These are phyloP conservation scores for Arthrobotrys sinensis DNA, from an alignment of 2,329 filamentous ascomycete genomes.

Conservation along the genomic window DNA sequence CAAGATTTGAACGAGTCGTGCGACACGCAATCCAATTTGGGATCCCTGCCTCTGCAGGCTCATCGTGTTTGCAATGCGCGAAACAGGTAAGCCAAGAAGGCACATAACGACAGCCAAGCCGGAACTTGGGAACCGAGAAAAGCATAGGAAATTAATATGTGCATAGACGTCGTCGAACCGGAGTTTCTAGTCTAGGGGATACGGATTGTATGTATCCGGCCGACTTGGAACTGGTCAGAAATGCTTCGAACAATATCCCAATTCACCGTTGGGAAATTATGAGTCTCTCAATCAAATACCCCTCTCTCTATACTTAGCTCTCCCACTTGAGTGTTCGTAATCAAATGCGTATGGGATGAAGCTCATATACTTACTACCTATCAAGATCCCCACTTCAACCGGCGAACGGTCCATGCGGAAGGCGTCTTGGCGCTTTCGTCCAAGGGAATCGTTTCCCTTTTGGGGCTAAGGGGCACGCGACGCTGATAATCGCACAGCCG, in stretches of 20 bases:
- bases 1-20: constrained; percentile 12
- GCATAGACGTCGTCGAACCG: neutral
- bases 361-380: constrained; percentile 1
- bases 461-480: constrained; percentile 48
- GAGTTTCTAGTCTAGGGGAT: constrained; percentile 12
- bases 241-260: neutral
- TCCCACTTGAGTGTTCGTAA: neutral
- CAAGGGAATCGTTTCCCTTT: constrained; percentile 19
- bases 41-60: constrained; percentile 7
- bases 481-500: constrained; percentile 20
- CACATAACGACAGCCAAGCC: constrained; percentile 35
- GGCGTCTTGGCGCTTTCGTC: constrained; percentile 16
- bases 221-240: neutral
- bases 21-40: constrained; percentile 22
- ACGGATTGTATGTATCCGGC: neutral
- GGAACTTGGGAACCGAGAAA: constrained; percentile 34
- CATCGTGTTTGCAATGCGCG: constrained; percentile 5
- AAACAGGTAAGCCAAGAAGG: constrained; percentile 26
- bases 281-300: constrained; percentile 4
- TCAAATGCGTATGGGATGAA: neutral
- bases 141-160: neutral
- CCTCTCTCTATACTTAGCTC: constrained; percentile 1
- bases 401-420: constrained; percentile 4
- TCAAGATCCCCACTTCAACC: constrained; percentile 2
- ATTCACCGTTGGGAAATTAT: neutral